phyloP scores from a whole-genome alignment of 2,329 filamentous ascomycete genomes.

The Ceratocystis eucalypticola region DNA sequence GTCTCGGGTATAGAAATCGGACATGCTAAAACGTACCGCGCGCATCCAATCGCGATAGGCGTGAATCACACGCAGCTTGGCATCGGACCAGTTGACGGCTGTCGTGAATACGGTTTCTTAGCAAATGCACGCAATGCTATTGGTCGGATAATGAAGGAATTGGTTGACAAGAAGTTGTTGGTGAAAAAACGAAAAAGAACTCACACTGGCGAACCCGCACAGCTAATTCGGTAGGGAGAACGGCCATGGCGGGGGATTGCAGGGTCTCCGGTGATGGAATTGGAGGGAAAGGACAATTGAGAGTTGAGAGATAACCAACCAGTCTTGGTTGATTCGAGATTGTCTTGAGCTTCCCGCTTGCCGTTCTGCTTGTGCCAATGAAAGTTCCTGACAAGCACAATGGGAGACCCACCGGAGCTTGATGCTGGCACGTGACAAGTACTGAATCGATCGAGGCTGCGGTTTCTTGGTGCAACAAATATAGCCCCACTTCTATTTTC shows the following conservation, averaged over 20 bases:
- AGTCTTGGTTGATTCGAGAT: neutral
- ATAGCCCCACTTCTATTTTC: slow-evolving; percentile 12
- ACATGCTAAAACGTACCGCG: slow-evolving; percentile 54
- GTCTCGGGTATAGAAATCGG: neutral
- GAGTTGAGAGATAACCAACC: too few relatives aligned
- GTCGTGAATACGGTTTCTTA: slow-evolving; percentile 26
- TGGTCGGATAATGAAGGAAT: neutral
- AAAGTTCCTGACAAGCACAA: neutral
- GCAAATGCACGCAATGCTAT: slow-evolving; percentile 21
- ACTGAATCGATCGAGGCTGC: neutral
- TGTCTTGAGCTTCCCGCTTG: neutral
- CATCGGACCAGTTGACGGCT: slow-evolving; percentile 85
- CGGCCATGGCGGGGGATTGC: slow-evolving; percentile 52
- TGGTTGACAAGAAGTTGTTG: neutral
- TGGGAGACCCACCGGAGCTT: slow-evolving; percentile 1
- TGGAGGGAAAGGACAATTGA: slow-evolving; percentile 20
- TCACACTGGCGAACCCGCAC: slow-evolving; percentile 65
- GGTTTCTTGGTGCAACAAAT: neutral
- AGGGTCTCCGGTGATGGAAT: neutral
- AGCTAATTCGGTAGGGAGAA: slow-evolving; percentile 86
- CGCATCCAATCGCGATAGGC: slow-evolving; percentile 94
- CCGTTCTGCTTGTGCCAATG: neutral
- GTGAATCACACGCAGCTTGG: slow-evolving; percentile 70
- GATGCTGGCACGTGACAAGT: neutral
- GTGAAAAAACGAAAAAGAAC: slow-evolving; percentile 25